Evolutionary conservation across 1,139 yeast genomes (phyloP).

Genomic region (Kluyveromyces marxianus): DNA sequence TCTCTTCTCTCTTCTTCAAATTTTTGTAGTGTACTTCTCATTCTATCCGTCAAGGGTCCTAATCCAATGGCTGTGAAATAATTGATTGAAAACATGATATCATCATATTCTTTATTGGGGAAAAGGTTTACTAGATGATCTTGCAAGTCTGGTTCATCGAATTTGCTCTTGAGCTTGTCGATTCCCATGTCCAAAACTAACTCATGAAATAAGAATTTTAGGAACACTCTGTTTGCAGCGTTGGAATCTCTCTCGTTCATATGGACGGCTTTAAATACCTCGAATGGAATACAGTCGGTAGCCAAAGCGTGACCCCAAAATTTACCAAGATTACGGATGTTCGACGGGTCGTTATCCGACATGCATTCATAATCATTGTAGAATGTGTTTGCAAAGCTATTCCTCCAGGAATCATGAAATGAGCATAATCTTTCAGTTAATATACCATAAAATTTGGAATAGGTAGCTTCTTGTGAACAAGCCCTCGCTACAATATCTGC

Average conservation of each 20-base stretch:
- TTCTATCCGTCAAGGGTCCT: conserved; percentile 73
- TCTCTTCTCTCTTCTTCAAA: conserved; percentile 8
- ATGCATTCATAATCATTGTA: conserved; percentile 47
- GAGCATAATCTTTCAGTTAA: conserved; percentile 62
- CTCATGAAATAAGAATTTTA: conserved; percentile 76
- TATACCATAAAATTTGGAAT: conserved; percentile 77
- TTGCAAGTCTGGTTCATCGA: conserved; percentile 45
- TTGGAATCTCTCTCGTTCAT: conserved; percentile 69
- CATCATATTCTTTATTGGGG: conserved; percentile 44
- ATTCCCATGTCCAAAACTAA: conserved; percentile 74
- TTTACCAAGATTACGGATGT: conserved; percentile 72
- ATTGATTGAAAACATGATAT: conserved; percentile 73
- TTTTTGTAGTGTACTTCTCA: conserved; percentile 50
- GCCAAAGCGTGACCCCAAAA: conserved; percentile 84
- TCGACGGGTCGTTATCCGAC: conserved; percentile 64
- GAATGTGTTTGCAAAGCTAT: conserved; percentile 47
- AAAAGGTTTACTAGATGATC: conserved; percentile 41
- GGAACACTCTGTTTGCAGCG: conserved; percentile 72
- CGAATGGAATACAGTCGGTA: conserved; percentile 63
- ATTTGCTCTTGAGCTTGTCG: conserved; percentile 38
- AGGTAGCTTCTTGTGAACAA: conserved; percentile 82
- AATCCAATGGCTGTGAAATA: conserved; percentile 89
- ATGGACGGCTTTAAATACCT: conserved; percentile 41
- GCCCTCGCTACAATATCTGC: conserved; percentile 76
- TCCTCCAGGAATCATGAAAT: conserved; percentile 48